Base-by-base conservation (phyloP, 2,329 filamentous ascomycete genomes). In the Paraphaeosphaeria minitans region DNA sequence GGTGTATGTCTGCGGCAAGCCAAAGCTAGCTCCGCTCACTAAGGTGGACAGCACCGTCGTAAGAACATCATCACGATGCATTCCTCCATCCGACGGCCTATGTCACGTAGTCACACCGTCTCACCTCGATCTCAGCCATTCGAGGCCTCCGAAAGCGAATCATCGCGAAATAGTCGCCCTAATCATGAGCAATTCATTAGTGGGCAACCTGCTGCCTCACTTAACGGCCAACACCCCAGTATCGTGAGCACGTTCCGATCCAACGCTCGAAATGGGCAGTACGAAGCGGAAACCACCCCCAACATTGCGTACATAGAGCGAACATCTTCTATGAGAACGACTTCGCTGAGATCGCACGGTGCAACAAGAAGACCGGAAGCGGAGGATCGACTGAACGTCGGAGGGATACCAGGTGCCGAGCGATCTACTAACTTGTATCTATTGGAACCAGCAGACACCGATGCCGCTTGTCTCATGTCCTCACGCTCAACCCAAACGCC, bases 151-250 rank as follows among this genome's bases (percentile, higher is more conserved):
- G 37, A 31, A 42, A 21, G 6, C 19, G 22, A 14, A 9, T 31
- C 39, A 45, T 53, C 41, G 7, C 48, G 14, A 13, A 41, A 47
- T 1, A 39, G 29, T 13, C 41, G 19, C 22, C 12, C 24, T 31
- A 42, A 37, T 21, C 56, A 58, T 27, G 50, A 53, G 13, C 56
- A 54, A 29, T 58, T 54, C 50, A 33, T 54, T 22, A 43, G 53
- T 27, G 56, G 56, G 2, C 56, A 45, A 43, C 46, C 43, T 1
- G 42, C 31, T 31, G 22, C 56, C 1, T n/a, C 42, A 13, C 9
- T 58, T 5, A 58, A 58, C 19, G n/a, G 24, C 27, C 50, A 58
- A n/a, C n/a, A 22, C n/a, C 50, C 43, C 8, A 27, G 29, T 4
- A 31, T 27, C 6, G 42, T 54, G 10, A 31, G 56, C 5, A 53